Conservation (phyloP, 1,284 basidiomycete genomes). For the Vanrija sp. region DNA sequence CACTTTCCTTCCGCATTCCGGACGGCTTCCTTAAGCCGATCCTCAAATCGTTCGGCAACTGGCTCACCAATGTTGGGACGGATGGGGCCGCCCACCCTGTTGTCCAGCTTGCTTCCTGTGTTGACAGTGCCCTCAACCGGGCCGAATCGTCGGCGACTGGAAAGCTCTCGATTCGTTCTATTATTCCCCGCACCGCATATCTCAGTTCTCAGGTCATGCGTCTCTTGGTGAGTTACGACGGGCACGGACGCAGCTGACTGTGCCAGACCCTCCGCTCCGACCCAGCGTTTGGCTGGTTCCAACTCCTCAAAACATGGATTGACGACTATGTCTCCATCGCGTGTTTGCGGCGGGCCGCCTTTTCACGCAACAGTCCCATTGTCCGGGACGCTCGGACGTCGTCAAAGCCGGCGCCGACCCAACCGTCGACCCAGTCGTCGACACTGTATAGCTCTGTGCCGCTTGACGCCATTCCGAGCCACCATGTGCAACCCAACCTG, state of each 20-base stretch:
- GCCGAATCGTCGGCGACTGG: conserved; percentile 1
- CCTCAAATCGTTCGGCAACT: conserved; percentile 22
- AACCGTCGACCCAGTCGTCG: neutral
- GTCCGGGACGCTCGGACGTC: neutral
- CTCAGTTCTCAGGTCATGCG: conserved; percentile 40
- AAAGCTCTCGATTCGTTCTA: neutral
- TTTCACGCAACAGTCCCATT: conserved; percentile 9
- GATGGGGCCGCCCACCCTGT: conserved; percentile 7
- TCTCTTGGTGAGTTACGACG: conserved; percentile 24
- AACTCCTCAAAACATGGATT: conserved; percentile 44
- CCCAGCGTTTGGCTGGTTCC: conserved; percentile 39
- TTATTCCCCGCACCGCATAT: conserved; percentile 31
- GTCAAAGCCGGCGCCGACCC: neutral
- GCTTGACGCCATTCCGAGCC: neutral
- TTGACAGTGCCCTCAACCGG: conserved; percentile 5
- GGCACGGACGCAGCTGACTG: neutral
- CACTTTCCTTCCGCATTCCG: conserved; percentile 25
- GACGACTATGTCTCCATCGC: conserved; percentile 40
- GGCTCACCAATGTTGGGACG: conserved; percentile 24
- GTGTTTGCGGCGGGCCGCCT: conserved; percentile 27
- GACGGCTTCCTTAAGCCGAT: conserved; percentile 22
- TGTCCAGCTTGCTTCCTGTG: conserved; percentile 12
- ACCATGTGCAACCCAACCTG: neutral
- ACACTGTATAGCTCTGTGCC: neutral
- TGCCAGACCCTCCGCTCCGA: conserved; percentile 34